phyloP scores from a whole-genome alignment of 2,329 filamentous ascomycete genomes.

The Fusarium lyarnte region DNA sequence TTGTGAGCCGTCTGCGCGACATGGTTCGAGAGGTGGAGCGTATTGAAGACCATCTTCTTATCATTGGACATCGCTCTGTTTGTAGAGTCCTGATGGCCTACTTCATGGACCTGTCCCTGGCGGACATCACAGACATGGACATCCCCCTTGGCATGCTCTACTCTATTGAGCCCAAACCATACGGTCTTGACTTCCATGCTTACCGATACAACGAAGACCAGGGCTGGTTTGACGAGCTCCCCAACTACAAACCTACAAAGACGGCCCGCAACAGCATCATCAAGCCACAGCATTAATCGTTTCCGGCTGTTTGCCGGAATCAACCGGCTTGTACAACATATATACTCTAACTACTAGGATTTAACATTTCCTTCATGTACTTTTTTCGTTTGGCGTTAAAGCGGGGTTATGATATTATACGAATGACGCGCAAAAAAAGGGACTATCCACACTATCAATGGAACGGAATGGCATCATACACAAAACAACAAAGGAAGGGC shows the following conservation, averaged over 20 bases:
- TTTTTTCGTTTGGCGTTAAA: conserved; percentile 35
- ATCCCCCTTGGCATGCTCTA: conserved; percentile 94
- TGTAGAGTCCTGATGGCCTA: conserved; percentile 94
- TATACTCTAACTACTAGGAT: conserved; percentile 6
- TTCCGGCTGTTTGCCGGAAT: neutral
- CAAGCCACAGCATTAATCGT: conserved; percentile 22
- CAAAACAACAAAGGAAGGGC: conserved; percentile 34
- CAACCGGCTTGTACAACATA: conserved; percentile 39
- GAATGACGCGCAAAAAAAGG: conserved; percentile 39
- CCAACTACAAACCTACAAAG: conserved; percentile 80
- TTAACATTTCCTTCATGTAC: neutral
- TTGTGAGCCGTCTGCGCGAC: conserved; percentile 93
- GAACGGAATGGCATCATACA: conserved; percentile 40
- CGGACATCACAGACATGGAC: conserved; percentile 94
- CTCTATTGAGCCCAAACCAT: conserved; percentile 95
- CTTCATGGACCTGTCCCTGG: conserved; percentile 89
- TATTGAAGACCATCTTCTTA: conserved; percentile 93
- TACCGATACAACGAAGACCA: conserved; percentile 85
- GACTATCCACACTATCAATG: conserved; percentile 41
- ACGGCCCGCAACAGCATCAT: conserved; percentile 47
- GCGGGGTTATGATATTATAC: conserved; percentile 29
- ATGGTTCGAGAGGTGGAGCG: conserved; percentile 98
- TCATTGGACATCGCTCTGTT: conserved; percentile 92
- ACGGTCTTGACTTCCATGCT: conserved; percentile 95
- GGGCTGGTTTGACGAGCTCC: conserved; percentile 85